Conservation (phyloP, 2,329 filamentous ascomycete genomes). For the Alternaria arborescens region DNA sequence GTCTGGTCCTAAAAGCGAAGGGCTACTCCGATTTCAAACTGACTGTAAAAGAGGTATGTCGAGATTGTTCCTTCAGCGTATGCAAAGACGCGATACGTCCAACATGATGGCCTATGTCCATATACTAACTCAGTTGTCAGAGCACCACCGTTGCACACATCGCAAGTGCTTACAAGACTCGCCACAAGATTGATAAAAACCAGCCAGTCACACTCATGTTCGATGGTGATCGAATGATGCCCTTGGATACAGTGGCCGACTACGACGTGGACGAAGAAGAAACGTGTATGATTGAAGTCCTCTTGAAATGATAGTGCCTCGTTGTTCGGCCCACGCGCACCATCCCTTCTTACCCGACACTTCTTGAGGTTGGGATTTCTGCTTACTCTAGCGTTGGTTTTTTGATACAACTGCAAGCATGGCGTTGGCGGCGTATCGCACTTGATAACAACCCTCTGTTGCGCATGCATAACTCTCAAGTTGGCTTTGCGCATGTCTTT, state of each 20-base stretch:
- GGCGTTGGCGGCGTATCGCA: constrained; percentile 14
- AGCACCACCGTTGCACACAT: constrained; percentile 44
- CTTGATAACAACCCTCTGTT: neutral
- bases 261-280: constrained; percentile 52
- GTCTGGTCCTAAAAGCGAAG: constrained; percentile 62
- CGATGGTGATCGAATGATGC: constrained; percentile 49
- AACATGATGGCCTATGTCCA: neutral
- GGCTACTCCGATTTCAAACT: constrained; percentile 61
- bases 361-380: neutral
- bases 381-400: neutral
- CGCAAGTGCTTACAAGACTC: constrained; percentile 38
- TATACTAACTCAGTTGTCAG: constrained; percentile 27
- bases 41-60: constrained; percentile 57
- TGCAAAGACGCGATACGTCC: neutral
- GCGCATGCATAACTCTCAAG: neutral
- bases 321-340: neutral
- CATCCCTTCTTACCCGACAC: neutral
- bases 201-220: constrained; percentile 48
- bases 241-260: constrained; percentile 43
- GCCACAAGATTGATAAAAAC: constrained; percentile 29
- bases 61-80: neutral
- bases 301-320: constrained; percentile 40
- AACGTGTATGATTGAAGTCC: constrained; percentile 47
- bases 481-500: neutral
- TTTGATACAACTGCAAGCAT: constrained; percentile 4